A percentile compares a stretch with the other conserved stretches of the same genome.
Conservation (phyloP, 306 rosid species). For the Sicyos baderoa region DNA sequence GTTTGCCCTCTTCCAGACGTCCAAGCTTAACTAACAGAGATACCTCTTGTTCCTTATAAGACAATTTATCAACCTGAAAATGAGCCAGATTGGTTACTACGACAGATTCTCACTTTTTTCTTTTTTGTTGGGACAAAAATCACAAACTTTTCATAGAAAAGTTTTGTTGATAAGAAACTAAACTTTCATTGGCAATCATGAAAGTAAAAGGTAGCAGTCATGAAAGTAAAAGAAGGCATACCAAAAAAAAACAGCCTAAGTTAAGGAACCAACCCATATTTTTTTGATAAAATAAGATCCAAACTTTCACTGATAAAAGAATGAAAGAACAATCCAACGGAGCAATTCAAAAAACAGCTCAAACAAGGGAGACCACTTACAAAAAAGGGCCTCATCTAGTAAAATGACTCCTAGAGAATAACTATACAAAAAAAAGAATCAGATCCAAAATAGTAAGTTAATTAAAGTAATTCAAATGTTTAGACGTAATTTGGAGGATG, state of each 20-base stretch:
- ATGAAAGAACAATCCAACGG: too few species aligned
- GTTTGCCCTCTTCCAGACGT: constrained; percentile 56
- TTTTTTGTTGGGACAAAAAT: not conserved
- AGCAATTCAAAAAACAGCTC: too few species aligned
- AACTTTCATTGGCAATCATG: not conserved
- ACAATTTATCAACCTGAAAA: constrained; percentile 75
- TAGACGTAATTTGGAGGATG: too few species aligned
- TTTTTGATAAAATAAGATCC: too few species aligned
- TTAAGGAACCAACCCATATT: not conserved
- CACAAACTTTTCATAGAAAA: not conserved
- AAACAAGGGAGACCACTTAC: too few species aligned
- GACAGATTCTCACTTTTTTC: constrained; percentile 14
- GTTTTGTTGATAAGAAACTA: not conserved
- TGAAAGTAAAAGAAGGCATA: not conserved
- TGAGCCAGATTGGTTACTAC: constrained; percentile 20
- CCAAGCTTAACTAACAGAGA: constrained; percentile 82
- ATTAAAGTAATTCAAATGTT: too few species aligned
- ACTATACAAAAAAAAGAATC: too few species aligned
- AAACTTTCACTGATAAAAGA: too few species aligned
- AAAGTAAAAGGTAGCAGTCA: not conserved
- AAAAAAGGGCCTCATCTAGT: too few species aligned
- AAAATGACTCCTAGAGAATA: too few species aligned
- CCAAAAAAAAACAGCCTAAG: not conserved
- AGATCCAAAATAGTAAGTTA: too few species aligned
- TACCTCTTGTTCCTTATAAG: constrained; percentile 78